A percentile compares a stretch with the other conserved stretches of the same genome.
phyloP scores from a whole-genome alignment of 768 basidiomycete species.

The Floccularia luteovirens region DNA sequence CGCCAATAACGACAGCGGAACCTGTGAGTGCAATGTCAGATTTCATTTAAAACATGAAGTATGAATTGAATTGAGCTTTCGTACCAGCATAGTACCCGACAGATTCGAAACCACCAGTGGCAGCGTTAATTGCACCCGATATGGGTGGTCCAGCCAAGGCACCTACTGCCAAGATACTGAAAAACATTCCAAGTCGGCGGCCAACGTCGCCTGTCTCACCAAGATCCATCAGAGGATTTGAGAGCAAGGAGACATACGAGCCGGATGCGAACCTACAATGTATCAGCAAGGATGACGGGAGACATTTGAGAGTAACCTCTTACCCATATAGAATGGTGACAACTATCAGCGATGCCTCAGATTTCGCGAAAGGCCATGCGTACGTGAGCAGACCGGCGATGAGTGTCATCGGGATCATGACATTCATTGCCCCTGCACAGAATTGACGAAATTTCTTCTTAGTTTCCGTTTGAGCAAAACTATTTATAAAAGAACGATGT shows the following conservation, averaged over 20 bases:
- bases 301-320: constrained; percentile 8
- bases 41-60: not conserved
- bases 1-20: constrained; percentile 16
- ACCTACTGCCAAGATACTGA: constrained; percentile 52
- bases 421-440: constrained; percentile 50
- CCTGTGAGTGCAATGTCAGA: constrained; percentile 8
- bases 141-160: constrained; percentile 67
- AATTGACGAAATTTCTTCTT: not conserved
- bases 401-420: constrained; percentile 58
- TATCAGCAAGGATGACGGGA: constrained; percentile 14
- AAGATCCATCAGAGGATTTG: constrained; percentile 52
- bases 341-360: constrained; percentile 34
- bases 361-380: constrained; percentile 60
- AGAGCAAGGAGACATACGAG: constrained; percentile 48
- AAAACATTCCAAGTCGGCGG: constrained; percentile 54
- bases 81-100: constrained; percentile 49
- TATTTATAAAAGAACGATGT: constrained; percentile 6
- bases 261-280: constrained; percentile 49
- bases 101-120: constrained; percentile 41
- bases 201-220: constrained; percentile 57
- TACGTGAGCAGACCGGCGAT: constrained; percentile 53
- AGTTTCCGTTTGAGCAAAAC: not conserved
- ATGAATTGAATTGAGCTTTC: constrained; percentile 2
- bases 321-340: constrained; percentile 63
- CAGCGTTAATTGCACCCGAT: constrained; percentile 55